Conservation (phyloP, 1,284 basidiomycete genomes). For the Marasmius tenuissimus region DNA sequence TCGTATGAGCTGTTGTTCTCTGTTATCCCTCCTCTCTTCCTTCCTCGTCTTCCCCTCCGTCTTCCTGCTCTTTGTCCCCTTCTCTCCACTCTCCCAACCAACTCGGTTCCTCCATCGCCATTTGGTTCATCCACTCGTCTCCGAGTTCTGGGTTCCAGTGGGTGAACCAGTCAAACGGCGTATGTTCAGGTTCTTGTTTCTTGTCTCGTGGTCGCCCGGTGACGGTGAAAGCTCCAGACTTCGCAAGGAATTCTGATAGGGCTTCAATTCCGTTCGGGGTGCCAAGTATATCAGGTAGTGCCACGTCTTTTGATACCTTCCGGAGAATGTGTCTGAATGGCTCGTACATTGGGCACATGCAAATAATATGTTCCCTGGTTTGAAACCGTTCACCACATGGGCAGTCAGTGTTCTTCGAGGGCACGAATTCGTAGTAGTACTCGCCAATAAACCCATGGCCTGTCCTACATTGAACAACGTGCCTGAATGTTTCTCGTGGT, state of each 20-base stretch:
- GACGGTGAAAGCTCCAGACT: slow-evolving; percentile 24
- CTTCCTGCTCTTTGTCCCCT: too few species aligned
- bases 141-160: too few species aligned
- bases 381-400: slow-evolving; percentile 27
- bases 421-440: slow-evolving; percentile 26
- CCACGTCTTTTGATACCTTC: slow-evolving; percentile 10
- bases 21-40: too few species aligned
- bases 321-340: slow-evolving; percentile 17
- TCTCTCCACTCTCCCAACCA: too few species aligned
- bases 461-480: slow-evolving; percentile 24
- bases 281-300: slow-evolving; percentile 21
- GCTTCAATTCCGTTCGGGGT: slow-evolving; percentile 23
- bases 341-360: slow-evolving; percentile 23
- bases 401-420: slow-evolving; percentile 21
- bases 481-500: slow-evolving; percentile 20
- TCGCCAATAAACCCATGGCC: slow-evolving; percentile 28
- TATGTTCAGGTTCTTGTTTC: too few species aligned
- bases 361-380: slow-evolving; percentile 28
- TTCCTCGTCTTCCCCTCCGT: too few species aligned
- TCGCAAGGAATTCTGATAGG: slow-evolving; percentile 26
- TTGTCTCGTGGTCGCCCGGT: background rate
- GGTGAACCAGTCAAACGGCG: too few species aligned
- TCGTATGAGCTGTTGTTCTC: too few species aligned
- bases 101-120: too few species aligned
- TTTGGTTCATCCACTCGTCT: too few species aligned